Evolutionary conservation across 495 filamentous ascomycete genomes (phyloP), one percentile per base, ranked within the genome.

Genomic region (Talaromyces stipitatus): DNA sequence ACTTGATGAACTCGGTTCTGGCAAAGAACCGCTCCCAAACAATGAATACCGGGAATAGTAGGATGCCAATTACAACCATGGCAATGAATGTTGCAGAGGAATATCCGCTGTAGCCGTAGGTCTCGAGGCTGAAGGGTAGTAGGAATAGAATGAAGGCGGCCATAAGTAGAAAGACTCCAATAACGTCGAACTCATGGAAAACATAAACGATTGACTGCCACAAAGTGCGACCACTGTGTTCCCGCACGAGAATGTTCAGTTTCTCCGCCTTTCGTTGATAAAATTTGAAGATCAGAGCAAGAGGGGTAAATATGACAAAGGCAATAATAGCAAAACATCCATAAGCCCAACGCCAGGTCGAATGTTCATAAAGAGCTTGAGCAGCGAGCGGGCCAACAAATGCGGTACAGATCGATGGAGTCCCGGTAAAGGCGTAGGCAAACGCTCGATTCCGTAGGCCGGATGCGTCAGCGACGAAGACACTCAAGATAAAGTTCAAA

Each of bases 381-480:
- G 73, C 70, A 1, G 65, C 71, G 12, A 67, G 58, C 0, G 67
- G 63, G 2, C 70, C 70, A 2, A 68, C 68, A 50, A 75, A 77
- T 0, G 70, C 69, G 16, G 85, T 87, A 53, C 65, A 69, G 30
- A 75, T 72, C 22, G 68, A 84, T 0, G 86, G 86, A 0, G 84
- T 84, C 8, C 69, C 69, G n/a, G 74, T 66, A 54, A 83, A 86
- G 0, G 80, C 85, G 51, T 80, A 81, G 52, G 82, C 79, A 48
- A 88, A 69, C 7, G 75, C 78, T 66, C 86, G 75, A 65, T 87
- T 85, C 27, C 77, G 74, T 43, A 88, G 71, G 6, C 74, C 72
- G 0, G 85, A 83, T 0, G 82, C 83, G 65, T 89, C 86, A 60
- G 85, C 84, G 32, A 85, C 76, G 66, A 88, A 85, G 59, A 87